Conservation (phyloP, 2,329 filamentous ascomycete species). For the Aspergillus sp. region DNA sequence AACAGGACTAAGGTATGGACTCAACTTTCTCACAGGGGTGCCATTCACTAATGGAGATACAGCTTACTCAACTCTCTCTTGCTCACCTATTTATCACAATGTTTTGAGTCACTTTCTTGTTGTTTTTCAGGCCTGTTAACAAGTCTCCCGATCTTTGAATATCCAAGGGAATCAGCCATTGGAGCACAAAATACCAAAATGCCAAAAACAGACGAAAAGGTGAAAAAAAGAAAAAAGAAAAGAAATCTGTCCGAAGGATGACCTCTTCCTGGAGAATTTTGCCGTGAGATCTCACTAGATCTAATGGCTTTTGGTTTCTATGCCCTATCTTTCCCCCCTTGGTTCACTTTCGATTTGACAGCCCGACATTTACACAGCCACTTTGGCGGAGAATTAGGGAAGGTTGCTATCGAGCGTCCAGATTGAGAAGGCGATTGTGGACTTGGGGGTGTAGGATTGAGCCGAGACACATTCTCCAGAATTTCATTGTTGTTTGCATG, state of each 20-base stretch:
- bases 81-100: neutral
- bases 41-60: neutral
- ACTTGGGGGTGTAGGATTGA: neutral
- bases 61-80: neutral
- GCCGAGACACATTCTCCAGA: neutral
- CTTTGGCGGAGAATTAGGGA: neutral
- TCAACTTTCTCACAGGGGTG: neutral
- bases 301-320: neutral
- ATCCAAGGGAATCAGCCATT: neutral
- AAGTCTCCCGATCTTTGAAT: neutral
- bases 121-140: neutral
- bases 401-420: neutral
- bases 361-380: neutral
- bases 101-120: neutral
- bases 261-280: neutral
- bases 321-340: neutral
- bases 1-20: slow-evolving; percentile 8
- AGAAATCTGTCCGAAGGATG: neutral
- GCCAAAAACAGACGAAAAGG: neutral
- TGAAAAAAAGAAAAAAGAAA: slow-evolving; percentile 1
- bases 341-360: neutral
- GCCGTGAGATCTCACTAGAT: neutral
- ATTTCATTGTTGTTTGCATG: neutral
- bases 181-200: neutral
- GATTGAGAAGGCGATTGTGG: neutral